Evolutionary conservation across 2,329 filamentous ascomycete species (phyloP).

Genomic region (Penicillium sp.): DNA sequence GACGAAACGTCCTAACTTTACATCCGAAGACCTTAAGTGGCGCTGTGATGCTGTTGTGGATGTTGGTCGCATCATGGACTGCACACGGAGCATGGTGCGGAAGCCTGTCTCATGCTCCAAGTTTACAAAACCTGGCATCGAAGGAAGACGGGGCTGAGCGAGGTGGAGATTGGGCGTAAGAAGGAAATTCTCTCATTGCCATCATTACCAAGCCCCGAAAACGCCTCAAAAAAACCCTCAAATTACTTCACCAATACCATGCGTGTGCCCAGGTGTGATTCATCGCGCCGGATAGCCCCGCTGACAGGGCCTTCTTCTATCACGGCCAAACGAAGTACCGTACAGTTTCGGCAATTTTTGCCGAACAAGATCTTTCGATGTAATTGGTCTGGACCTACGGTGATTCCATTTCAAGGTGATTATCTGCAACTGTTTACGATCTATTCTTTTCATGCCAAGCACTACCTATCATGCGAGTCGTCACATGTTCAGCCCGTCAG

Average conservation of each 20-base stretch:
- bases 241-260: neutral
- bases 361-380: neutral
- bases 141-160: constrained; percentile 16
- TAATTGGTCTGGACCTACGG: constrained; percentile 10
- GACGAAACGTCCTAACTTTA: neutral
- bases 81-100: constrained; percentile 45
- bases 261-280: neutral
- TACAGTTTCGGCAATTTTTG: constrained; percentile 10
- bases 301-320: neutral
- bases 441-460: neutral
- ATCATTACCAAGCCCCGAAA: no score
- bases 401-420: neutral
- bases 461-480: neutral
- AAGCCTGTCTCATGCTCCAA: constrained; percentile 51
- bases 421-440: neutral
- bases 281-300: neutral
- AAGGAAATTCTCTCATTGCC: neutral
- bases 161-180: constrained; percentile 9
- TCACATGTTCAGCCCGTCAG: constrained; percentile 10
- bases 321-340: neutral
- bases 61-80: constrained; percentile 48
- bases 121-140: constrained; percentile 39
- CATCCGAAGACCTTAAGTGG: constrained; percentile 42
- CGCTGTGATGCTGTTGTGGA: constrained; percentile 51
- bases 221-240: neutral